A percentile compares a stretch with the other conserved stretches of the same genome.
Evolutionary conservation across 768 basidiomycete genomes (phyloP).

Genomic region (Holtermannia corniformis): DNA sequence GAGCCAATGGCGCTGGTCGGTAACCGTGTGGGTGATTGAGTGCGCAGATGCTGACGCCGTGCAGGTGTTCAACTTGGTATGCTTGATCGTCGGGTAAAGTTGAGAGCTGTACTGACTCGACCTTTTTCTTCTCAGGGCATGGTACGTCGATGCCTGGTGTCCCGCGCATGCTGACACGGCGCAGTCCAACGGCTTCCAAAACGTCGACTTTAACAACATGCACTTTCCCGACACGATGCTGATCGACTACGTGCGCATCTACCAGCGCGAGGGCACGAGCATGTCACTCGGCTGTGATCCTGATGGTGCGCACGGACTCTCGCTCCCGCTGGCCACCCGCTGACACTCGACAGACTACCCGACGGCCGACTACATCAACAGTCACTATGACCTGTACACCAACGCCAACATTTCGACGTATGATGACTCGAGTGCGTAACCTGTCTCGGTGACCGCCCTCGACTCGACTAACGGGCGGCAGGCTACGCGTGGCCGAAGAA

Average conservation of each 20-base stretch:
- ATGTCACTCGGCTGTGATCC: slow-evolving; percentile 46
- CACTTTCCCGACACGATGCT: slow-evolving; percentile 67
- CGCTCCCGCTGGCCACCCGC: slow-evolving; percentile 46
- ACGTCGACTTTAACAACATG: slow-evolving; percentile 61
- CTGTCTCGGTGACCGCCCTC: background rate
- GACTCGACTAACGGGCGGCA: background rate
- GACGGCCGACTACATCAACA: slow-evolving; percentile 71
- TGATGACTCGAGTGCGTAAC: slow-evolving; percentile 44
- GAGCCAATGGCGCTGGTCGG: slow-evolving; percentile 79
- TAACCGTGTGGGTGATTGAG: background rate
- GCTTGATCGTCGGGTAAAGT: slow-evolving; percentile 7
- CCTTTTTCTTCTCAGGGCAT: background rate
- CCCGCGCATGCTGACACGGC: background rate
- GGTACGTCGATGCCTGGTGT: background rate
- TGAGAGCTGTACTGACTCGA: background rate
- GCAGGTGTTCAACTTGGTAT: slow-evolving; percentile 24
- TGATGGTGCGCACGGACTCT: slow-evolving; percentile 28
- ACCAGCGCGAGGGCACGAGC: slow-evolving; percentile 54
- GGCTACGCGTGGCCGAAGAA: slow-evolving; percentile 54
- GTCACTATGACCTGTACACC: slow-evolving; percentile 62
- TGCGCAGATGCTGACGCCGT: background rate
- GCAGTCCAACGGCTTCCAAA: slow-evolving; percentile 53
- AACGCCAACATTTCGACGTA: slow-evolving; percentile 49
- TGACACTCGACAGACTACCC: slow-evolving; percentile 69
- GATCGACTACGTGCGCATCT: slow-evolving; percentile 80